Evolutionary conservation across 108 stramenopile species (phyloP).

Genomic region (Pseudonitzschia pungens): DNA sequence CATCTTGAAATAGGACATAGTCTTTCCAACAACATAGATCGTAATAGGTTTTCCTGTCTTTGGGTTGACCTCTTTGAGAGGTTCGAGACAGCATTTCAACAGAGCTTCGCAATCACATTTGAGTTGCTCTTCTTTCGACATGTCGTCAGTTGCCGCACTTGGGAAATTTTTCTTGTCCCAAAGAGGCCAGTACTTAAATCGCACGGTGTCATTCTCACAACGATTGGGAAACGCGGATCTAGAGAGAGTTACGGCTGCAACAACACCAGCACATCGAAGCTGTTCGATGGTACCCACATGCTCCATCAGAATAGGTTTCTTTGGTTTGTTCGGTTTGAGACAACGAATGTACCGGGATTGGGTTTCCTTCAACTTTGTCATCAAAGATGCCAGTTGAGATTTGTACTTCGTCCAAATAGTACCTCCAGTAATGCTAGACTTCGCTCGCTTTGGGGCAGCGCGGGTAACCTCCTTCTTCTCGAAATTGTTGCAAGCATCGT

Average conservation of each 20-base stretch:
- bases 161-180: slow-evolving; percentile 42
- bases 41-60: slow-evolving; percentile 52
- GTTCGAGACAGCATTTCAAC: slow-evolving; percentile 34
- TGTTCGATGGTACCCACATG: slow-evolving; percentile 85
- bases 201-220: slow-evolving; percentile 74
- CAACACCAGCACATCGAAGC: slow-evolving; percentile 93
- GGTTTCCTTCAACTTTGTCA: slow-evolving; percentile 66
- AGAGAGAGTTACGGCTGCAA: slow-evolving; percentile 89
- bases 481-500: slow-evolving; percentile 33
- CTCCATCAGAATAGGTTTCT: slow-evolving; percentile 80
- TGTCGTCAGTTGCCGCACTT: slow-evolving; percentile 35
- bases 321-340: slow-evolving; percentile 83
- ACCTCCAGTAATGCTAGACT: slow-evolving; percentile 57
- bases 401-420: slow-evolving; percentile 85
- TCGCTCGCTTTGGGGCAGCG: slow-evolving; percentile 40
- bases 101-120: slow-evolving; percentile 46
- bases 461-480: slow-evolving; percentile 13
- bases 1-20: slow-evolving; percentile 81
- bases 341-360: slow-evolving; percentile 85
- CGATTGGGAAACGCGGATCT: slow-evolving; percentile 95
- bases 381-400: slow-evolving; percentile 68
- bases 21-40: slow-evolving; percentile 74
- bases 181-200: slow-evolving; percentile 62
- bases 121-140: slow-evolving; percentile 27
- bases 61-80: slow-evolving; percentile 33